A percentile compares a stretch with the other conserved stretches of the same genome.
Evolutionary conservation across 495 filamentous ascomycete species (phyloP).

Genomic region (Trichoderma virens): DNA sequence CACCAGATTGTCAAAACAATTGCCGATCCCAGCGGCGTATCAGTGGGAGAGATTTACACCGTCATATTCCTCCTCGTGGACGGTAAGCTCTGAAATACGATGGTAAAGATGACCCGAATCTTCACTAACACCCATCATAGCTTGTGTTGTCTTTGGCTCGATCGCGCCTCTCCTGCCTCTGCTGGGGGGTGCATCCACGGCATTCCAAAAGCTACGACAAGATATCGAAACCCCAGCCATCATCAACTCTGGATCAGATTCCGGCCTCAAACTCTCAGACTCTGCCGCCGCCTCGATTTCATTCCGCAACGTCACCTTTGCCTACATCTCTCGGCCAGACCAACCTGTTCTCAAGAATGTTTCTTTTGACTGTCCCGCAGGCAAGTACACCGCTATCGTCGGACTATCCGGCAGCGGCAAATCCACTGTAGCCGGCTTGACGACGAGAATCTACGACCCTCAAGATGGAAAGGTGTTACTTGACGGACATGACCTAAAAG

Average conservation of each 20-base stretch:
- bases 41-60: slow-evolving; percentile 53
- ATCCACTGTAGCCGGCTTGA: slow-evolving; percentile 53
- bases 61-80: slow-evolving; percentile 61
- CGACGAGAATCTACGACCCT: slow-evolving; percentile 49
- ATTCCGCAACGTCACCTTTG: slow-evolving; percentile 50
- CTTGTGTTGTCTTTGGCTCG: slow-evolving; percentile 53
- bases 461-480: slow-evolving; percentile 36
- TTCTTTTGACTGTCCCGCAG: slow-evolving; percentile 42
- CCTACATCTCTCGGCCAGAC: slow-evolving; percentile 53
- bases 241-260: slow-evolving; percentile 39
- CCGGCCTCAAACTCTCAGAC: slow-evolving; percentile 27
- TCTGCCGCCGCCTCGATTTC: slow-evolving; percentile 36
- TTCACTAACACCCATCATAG: slow-evolving; percentile 22
- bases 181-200: slow-evolving; percentile 48
- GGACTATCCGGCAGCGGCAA: slow-evolving; percentile 68
- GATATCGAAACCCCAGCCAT: slow-evolving; percentile 37
- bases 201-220: slow-evolving; percentile 40
- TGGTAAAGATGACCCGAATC: neutral
- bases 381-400: slow-evolving; percentile 57
- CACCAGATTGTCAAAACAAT: slow-evolving; percentile 43
- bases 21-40: slow-evolving; percentile 28
- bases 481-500: slow-evolving; percentile 44
- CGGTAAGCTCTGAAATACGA: slow-evolving; percentile 29
- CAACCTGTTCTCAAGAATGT: slow-evolving; percentile 44
- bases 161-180: slow-evolving; percentile 56